These are phyloP conservation scores for Penicillium parvum DNA, from an alignment of 495 filamentous ascomycete genomes.

Conservation along the genomic window DNA sequence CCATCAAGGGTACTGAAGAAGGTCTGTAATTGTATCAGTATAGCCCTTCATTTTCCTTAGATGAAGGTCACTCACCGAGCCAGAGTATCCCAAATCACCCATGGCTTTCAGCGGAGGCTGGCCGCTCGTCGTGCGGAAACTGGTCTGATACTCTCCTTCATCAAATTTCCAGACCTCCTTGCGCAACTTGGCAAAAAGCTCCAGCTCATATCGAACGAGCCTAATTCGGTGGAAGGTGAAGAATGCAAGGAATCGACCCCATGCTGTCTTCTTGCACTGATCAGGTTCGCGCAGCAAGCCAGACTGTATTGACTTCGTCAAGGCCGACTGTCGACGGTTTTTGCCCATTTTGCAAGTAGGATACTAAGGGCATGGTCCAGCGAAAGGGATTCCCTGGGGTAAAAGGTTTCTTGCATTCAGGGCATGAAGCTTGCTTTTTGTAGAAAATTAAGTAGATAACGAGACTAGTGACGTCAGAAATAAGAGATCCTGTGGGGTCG, in stretches of 20 bases:
- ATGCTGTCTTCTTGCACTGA: conserved; percentile 21
- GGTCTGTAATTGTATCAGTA: conserved; percentile 34
- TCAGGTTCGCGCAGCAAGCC: conserved; percentile 31
- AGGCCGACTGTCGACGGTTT: conserved; percentile 26
- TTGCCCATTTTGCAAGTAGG: conserved; percentile 19
- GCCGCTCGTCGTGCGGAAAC: conserved; percentile 40
- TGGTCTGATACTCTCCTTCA: conserved; percentile 50
- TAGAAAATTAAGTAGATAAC: background rate
- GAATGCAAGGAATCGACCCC: conserved; percentile 30
- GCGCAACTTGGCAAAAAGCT: conserved; percentile 29
- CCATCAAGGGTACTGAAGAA: conserved; percentile 61
- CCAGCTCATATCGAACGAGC: conserved; percentile 26
- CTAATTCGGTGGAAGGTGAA: conserved; percentile 34
- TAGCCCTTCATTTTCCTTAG: background rate
- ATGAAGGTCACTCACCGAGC: conserved; percentile 39
- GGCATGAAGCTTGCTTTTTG: conserved; percentile 9
- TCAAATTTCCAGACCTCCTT: conserved; percentile 46
- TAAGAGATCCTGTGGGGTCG: no score
- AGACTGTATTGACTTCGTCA: conserved; percentile 32
- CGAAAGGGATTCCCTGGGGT: background rate
- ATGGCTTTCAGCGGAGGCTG: conserved; percentile 39
- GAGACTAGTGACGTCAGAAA: conserved; percentile 19
- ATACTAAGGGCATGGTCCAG: background rate
- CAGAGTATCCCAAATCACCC: conserved; percentile 57
- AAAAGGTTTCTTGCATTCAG: no score